Evolutionary conservation across 805 yeast species (phyloP), one percentile per base, ranked within the genome.

Genomic region (Wickerhamiella lipophila): DNA sequence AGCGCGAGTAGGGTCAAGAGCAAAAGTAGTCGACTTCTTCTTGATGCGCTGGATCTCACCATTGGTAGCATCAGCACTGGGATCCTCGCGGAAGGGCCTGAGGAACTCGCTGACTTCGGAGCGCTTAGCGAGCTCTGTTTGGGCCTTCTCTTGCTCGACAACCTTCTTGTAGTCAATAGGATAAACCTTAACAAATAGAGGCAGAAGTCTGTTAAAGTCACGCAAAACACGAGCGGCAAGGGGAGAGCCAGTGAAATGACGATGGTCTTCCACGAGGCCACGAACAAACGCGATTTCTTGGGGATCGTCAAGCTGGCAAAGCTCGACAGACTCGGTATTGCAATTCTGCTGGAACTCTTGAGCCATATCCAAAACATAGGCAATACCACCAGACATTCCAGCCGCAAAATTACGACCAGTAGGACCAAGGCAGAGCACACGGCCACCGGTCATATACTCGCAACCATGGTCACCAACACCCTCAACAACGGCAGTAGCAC

Each of bases 341-440:
- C 85, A 86, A 67, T 81, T 81, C 54, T 78, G 77, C 53, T 72
- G 72, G 61, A 89, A 88, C 63, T 87, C 96, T 63, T 88, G 95
- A 46, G 92, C 96, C 72, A 89, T 83, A 60, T 88, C 95, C 59
- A 89, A 74, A 52, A 94, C 96, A 63, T 89, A 89, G 13, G 96
- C 94, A 66, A 92, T 89, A 78, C 98, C 98, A 69, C 98, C 98
- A 59, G 96, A 88, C 83, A 92, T 92, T 73, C 98, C 98, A 50
- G 98, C 95, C 52, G 79, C 96, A 64, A 83, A 83, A 72, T 87
- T 81, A 55, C 96, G 78, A 51, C 95, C 96, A 59, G 95, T 84
- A 52, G 79, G 69, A 42, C 96, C 95, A 57, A 89, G 75, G 43
- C 89, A 87, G 62, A 89, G 86, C 53, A 92, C 95, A 60, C 97